Evolutionary conservation across 1,284 basidiomycete genomes (phyloP).

Genomic region (Malassezia vespertilionis): DNA sequence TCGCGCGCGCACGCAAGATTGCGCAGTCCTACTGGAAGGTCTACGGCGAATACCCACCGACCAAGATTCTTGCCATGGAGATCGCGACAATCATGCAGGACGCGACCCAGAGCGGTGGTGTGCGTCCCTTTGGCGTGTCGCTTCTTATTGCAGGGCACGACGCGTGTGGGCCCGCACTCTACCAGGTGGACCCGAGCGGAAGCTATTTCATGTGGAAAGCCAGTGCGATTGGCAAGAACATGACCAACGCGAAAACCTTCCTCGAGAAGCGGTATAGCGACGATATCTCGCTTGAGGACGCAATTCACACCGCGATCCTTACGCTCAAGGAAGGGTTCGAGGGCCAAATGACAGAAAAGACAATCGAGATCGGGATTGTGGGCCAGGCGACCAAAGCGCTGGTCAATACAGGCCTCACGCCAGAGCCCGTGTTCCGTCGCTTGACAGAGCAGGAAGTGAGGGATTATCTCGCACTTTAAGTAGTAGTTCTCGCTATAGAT

Average conservation of each 20-base stretch:
- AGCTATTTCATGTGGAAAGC: conserved; percentile 96
- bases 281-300: conserved; percentile 96
- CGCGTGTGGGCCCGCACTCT: conserved; percentile 79
- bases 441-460: conserved; percentile 33
- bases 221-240: conserved; percentile 98
- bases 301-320: conserved; percentile 95
- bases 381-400: conserved; percentile 45
- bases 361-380: conserved; percentile 94
- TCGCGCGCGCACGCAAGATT: conserved; percentile 86
- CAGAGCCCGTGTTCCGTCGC: conserved; percentile 36
- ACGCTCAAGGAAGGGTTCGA: conserved; percentile 98
- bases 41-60: conserved; percentile 97
- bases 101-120: conserved; percentile 96
- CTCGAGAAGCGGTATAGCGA: conserved; percentile 97
- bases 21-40: conserved; percentile 99
- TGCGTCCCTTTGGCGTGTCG: conserved; percentile 93
- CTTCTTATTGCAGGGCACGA: conserved; percentile 95
- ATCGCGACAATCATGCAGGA: conserved; percentile 97
- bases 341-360: conserved; percentile 99
- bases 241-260: conserved; percentile 98
- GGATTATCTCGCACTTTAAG: no score
- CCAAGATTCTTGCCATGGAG: conserved; percentile 88
- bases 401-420: conserved; percentile 22
- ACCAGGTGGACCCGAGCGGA: conserved; percentile 97
- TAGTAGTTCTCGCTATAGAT: conserved; percentile 20